Base-by-base conservation (phyloP, 768 basidiomycete species). In the Calocera cornea region DNA sequence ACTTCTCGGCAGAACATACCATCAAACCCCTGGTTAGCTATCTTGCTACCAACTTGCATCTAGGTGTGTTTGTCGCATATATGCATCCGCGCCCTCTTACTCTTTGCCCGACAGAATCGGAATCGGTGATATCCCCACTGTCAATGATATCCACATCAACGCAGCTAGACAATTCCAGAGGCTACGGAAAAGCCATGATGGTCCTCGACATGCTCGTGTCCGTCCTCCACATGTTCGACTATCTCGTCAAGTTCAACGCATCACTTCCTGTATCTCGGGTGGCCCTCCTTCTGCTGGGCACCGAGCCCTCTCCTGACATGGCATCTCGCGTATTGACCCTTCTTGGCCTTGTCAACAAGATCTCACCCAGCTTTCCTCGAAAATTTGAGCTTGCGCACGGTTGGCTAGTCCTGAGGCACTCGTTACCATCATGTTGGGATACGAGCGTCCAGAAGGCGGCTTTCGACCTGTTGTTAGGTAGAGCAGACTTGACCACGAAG, bases 21-120 rank as follows among this genome's bases (percentile, higher is more conserved):
- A 88, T 95, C 72, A 95, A 93, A 73, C 93, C 95, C 0, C 76
- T 94, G 0, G 84, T 92, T 2, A 88, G 92, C 0, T 95, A 90
- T 74, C 78, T 95, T 8, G 89, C 91, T 1, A 89, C 92, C 0
- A 88, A 89, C 73, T 75, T 94, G 14, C 84, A 88, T 69, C 82
- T 83, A 73, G 80, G 90, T 89, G 66, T 66, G 83, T 72, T 34
- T 2, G 12, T 68, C 54, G 22, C 34, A 7, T 47, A 7, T 47
- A 7, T 31, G 8, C 19, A 60, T 60, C 11, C 7, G 14, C 14
- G 11, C 10, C 27, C 31, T 11, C 31, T 60, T 2, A 60, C n/a
- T n/a, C n/a, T 33, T 10, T 60, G 14, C 14, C 31, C 31, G 7
- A 33, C 19, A 60, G 54, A 60, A 60, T 60, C 54, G 22, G 54